A percentile compares a stretch with the other conserved stretches of the same genome.
phyloP scores from a whole-genome alignment of 306 rosid genomes.

The Rubus parviflorus region DNA sequence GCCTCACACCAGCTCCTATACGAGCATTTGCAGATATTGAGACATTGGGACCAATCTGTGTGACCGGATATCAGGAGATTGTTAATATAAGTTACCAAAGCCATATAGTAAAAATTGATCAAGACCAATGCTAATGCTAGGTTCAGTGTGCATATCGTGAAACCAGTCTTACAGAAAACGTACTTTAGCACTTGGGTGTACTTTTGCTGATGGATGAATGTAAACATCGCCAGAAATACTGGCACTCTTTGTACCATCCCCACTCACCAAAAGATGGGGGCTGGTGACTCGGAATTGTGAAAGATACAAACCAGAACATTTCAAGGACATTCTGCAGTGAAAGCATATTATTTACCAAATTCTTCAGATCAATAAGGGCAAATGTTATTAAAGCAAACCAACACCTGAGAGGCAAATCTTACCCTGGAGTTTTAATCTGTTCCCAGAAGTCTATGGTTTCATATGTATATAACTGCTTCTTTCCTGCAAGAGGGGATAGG shows the following conservation, averaged over 20 bases:
- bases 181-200: constrained; percentile 94
- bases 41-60: constrained; percentile 92
- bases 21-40: constrained; percentile 99
- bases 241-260: constrained; percentile 69
- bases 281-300: constrained; percentile 68
- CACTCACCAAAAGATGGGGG: constrained; percentile 68
- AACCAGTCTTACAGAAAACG: constrained; percentile 16
- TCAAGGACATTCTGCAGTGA: constrained; percentile 86
- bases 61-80: constrained; percentile 21
- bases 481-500: constrained; percentile 94
- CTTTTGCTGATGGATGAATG: constrained; percentile 93
- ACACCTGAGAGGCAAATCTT: constrained; percentile 18
- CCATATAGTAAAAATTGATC: background rate
- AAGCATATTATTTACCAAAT: constrained; percentile 13
- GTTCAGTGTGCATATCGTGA: background rate
- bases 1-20: constrained; percentile 90
- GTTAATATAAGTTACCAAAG: constrained; percentile 1
- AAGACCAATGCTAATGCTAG: background rate
- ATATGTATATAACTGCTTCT: constrained; percentile 79
- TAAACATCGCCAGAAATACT: constrained; percentile 79
- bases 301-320: constrained; percentile 86
- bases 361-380: constrained; percentile 12
- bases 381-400: constrained; percentile 12
- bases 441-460: constrained; percentile 93
- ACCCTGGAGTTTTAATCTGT: constrained; percentile 98